These are phyloP conservation scores for Tremella mesenterica DNA, from an alignment of 768 basidiomycete species.

Conservation along the genomic window DNA sequence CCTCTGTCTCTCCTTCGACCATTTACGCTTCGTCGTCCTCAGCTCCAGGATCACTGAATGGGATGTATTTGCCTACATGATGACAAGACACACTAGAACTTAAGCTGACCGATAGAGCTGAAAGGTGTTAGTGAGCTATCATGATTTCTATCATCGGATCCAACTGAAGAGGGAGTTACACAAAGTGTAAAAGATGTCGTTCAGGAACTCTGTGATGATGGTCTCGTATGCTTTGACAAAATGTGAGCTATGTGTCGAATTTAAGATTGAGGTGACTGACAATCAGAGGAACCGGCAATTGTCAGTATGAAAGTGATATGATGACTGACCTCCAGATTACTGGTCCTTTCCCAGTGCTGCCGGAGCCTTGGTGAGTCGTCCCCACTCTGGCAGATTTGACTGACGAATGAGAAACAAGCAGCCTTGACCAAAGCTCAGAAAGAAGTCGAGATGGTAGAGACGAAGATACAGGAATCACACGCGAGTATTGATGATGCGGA, in stretches of 20 bases:
- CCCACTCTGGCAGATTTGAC: not conserved
- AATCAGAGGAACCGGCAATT: constrained; percentile 69
- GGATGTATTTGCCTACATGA: too few relatives aligned
- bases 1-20: not conserved
- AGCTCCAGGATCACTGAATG: too few relatives aligned
- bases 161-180: constrained; percentile 49
- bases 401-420: constrained; percentile 30
- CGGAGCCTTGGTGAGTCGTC: constrained; percentile 57
- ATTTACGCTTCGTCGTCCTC: too few relatives aligned
- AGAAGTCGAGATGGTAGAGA: constrained; percentile 28
- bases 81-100: too few relatives aligned
- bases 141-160: not conserved
- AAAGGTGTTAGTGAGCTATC: constrained; percentile 69
- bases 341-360: constrained; percentile 92
- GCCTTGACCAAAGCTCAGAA: constrained; percentile 29
- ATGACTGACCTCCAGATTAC: constrained; percentile 57
- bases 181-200: constrained; percentile 89
- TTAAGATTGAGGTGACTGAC: not conserved
- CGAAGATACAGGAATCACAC: constrained; percentile 18
- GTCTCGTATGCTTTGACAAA: constrained; percentile 77
- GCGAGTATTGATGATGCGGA: constrained; percentile 56
- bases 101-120: constrained; percentile 57
- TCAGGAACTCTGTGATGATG: constrained; percentile 77
- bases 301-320: constrained; percentile 48
- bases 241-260: constrained; percentile 47